Percentiles rank a stretch among this genome's conserved stretches.
These are phyloP conservation scores for Cyberlindnera misumaiensis DNA, from an alignment of 805 yeast genomes.

Conservation along the genomic window DNA sequence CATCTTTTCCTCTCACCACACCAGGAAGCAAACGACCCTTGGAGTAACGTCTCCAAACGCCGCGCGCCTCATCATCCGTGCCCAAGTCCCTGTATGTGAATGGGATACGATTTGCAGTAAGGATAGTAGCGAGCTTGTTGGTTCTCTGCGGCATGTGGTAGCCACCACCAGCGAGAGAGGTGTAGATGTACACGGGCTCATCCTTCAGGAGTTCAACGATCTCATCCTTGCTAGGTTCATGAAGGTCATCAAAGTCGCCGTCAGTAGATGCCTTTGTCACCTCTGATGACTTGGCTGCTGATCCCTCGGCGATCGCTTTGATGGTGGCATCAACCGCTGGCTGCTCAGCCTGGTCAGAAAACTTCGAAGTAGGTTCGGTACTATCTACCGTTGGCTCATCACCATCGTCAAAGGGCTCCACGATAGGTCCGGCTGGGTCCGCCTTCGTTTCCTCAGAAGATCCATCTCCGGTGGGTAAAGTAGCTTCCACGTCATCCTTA, in stretches of 20 bases:
- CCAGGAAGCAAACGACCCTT: constrained; percentile 78
- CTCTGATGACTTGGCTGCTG: no score
- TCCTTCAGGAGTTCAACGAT: constrained; percentile 23
- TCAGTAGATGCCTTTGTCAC: neutral
- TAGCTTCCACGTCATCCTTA: no score
- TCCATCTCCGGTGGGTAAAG: no score
- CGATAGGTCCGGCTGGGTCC: neutral
- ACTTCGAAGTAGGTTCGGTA: no score
- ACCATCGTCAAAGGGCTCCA: no score
- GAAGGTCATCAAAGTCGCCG: constrained; percentile 9
- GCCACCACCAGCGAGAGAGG: constrained; percentile 83
- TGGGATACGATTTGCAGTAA: constrained; percentile 64
- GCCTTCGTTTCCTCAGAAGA: neutral
- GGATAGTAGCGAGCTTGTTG: constrained; percentile 64
- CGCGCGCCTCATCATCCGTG: constrained; percentile 80
- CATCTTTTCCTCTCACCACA: constrained; percentile 75
- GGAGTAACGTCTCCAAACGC: constrained; percentile 72
- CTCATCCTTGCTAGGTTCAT: constrained; percentile 24
- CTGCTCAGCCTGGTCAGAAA: no score
- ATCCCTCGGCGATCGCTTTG: no score
- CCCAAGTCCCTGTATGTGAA: constrained; percentile 74
- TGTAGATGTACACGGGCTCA: constrained; percentile 69
- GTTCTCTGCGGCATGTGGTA: constrained; percentile 74
- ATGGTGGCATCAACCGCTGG: no score
- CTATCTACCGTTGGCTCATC: no score